phyloP scores from a whole-genome alignment of 2,329 filamentous ascomycete genomes.

The Ophiostoma novo-ulmi region DNA sequence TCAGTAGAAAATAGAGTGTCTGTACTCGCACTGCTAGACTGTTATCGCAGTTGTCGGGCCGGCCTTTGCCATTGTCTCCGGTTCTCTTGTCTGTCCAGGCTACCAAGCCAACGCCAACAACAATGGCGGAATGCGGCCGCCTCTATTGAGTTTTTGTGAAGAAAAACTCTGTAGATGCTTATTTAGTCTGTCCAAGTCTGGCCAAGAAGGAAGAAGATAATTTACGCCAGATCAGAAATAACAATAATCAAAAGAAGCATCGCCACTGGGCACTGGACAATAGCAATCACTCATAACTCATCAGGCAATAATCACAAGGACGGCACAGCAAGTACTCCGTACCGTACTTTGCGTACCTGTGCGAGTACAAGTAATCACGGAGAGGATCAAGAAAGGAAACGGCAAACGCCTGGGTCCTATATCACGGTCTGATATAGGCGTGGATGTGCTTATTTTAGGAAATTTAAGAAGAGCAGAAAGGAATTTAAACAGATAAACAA shows the following conservation, averaged over 20 bases:
- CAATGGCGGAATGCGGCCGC: neutral
- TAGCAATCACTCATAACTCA: too few species aligned
- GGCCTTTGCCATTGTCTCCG: constrained; percentile 3
- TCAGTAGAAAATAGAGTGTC: neutral
- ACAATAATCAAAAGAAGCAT: too few species aligned
- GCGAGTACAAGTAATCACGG: constrained; percentile 2
- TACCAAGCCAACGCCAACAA: neutral
- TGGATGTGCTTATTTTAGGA: constrained; percentile 12
- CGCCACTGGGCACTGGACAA: too few species aligned
- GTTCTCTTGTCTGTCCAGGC: neutral
- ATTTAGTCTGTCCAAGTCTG: neutral
- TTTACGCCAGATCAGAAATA: neutral
- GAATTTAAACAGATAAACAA: too few species aligned
- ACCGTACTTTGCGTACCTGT: neutral
- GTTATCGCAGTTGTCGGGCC: neutral
- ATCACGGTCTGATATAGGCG: neutral
- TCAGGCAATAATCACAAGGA: neutral
- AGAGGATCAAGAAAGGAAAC: neutral
- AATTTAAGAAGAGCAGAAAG: neutral
- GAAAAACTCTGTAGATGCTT: neutral
- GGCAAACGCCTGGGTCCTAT: neutral
- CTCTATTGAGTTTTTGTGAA: neutral
- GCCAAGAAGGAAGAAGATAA: neutral
- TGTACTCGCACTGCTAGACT: neutral
- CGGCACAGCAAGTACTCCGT: neutral